phyloP scores from a whole-genome alignment of 2,329 filamentous ascomycete genomes.

The Clonostachys solani region DNA sequence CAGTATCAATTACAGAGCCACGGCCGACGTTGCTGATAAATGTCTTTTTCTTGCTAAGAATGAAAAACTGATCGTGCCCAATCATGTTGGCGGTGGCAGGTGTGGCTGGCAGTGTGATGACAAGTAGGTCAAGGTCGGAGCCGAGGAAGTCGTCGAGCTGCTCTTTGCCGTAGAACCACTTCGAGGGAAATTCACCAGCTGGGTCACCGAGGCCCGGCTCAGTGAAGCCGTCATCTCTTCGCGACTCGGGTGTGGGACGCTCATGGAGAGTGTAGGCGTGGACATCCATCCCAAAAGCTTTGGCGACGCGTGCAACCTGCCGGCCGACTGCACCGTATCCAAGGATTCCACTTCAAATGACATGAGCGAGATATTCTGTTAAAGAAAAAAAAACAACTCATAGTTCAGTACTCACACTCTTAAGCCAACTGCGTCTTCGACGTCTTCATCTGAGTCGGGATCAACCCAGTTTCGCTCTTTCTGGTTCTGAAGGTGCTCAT shows the following conservation, averaged over 20 bases:
- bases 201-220: constrained; percentile 61
- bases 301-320: constrained; percentile 50
- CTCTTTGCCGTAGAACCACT: constrained; percentile 45
- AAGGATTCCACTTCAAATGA: constrained; percentile 36
- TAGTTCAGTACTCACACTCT: constrained; percentile 35
- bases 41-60: constrained; percentile 40
- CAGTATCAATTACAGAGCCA: constrained; percentile 42
- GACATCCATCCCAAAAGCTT: constrained; percentile 67
- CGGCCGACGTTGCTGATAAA: constrained; percentile 71
- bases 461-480: constrained; percentile 37
- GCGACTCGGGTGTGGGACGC: constrained; percentile 60
- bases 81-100: constrained; percentile 44
- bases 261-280: constrained; percentile 71
- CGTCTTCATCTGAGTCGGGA: constrained; percentile 13
- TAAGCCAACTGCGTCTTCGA: constrained; percentile 39
- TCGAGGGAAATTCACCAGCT: constrained; percentile 39
- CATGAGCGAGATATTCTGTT: neutral
- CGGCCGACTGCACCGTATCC: constrained; percentile 52
- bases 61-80: constrained; percentile 40
- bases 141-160: constrained; percentile 45
- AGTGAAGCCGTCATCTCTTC: constrained; percentile 60
- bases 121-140: constrained; percentile 46
- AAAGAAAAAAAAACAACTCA: neutral
- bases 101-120: constrained; percentile 48
- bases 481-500: constrained; percentile 36